Evolutionary conservation across 495 filamentous ascomycete genomes (phyloP).

Genomic region (Hypoxylon trugodes): DNA sequence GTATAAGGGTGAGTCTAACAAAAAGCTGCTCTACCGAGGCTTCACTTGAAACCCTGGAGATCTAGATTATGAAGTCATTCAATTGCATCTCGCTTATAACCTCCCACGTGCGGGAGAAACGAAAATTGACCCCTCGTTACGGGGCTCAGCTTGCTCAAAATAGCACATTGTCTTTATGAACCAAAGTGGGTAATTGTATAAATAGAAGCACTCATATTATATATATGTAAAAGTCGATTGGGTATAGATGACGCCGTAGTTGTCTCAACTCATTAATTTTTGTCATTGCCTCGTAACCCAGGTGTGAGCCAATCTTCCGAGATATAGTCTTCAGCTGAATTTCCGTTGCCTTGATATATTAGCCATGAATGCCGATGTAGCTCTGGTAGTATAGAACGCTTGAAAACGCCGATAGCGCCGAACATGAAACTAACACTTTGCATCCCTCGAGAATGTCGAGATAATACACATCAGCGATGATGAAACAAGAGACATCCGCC

Average conservation of each 20-base stretch:
- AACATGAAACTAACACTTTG: slow-evolving; percentile 27
- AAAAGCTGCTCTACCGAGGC: neutral
- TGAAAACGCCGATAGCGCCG: slow-evolving; percentile 38
- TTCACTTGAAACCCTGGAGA: neutral
- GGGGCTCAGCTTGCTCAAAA: slow-evolving; percentile 22
- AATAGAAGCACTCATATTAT: slow-evolving; percentile 35
- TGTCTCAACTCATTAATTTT: slow-evolving; percentile 33
- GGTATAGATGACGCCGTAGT: slow-evolving; percentile 25
- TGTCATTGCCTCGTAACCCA: slow-evolving; percentile 38
- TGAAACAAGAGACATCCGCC: slow-evolving; percentile 21
- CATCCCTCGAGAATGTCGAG: slow-evolving; percentile 19
- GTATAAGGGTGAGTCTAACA: neutral
- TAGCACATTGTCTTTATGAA: slow-evolving; percentile 18
- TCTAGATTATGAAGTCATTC: slow-evolving; percentile 24
- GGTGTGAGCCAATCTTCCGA: slow-evolving; percentile 33
- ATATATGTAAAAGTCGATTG: slow-evolving; percentile 29
- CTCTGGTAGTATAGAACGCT: slow-evolving; percentile 17
- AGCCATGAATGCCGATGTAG: slow-evolving; percentile 33
- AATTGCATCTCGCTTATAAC: slow-evolving; percentile 27
- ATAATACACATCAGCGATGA: slow-evolving; percentile 33
- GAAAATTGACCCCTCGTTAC: slow-evolving; percentile 2
- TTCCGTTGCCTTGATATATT: slow-evolving; percentile 11
- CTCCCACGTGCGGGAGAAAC: slow-evolving; percentile 27
- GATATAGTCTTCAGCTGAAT: slow-evolving; percentile 20
- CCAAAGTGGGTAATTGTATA: slow-evolving; percentile 24